These are phyloP conservation scores for Rosa persica DNA, from an alignment of 306 rosid species.

Conservation along the genomic window DNA sequence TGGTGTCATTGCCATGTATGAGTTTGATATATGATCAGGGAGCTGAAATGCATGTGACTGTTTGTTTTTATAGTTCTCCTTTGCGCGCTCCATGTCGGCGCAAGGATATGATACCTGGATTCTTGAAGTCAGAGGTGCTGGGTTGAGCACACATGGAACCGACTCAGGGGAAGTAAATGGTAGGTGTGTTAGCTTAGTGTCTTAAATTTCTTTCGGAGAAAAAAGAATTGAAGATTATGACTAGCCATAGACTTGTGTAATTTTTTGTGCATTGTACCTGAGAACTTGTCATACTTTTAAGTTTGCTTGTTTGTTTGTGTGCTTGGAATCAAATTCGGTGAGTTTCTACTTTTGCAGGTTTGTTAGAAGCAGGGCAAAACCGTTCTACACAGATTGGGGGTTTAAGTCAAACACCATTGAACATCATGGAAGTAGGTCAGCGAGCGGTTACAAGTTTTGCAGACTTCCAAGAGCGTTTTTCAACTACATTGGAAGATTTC, in stretches of 20 bases:
- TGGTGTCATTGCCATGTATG: not conserved
- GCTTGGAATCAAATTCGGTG: slow-evolving; percentile 5
- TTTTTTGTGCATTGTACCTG: slow-evolving; percentile 31
- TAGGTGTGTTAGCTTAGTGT: slow-evolving; percentile 29
- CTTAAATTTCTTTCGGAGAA: slow-evolving; percentile 15
- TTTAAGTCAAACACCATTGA: slow-evolving; percentile 38
- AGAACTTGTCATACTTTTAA: not conserved
- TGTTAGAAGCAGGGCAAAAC: slow-evolving; percentile 29
- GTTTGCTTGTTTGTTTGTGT: not conserved
- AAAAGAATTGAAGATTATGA: slow-evolving; percentile 22
- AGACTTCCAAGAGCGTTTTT: slow-evolving; percentile 48
- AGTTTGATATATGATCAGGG: not conserved
- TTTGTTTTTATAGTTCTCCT: slow-evolving; percentile 55
- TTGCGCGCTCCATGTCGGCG: slow-evolving; percentile 76
- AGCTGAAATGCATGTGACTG: slow-evolving; percentile 25
- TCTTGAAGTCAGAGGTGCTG: slow-evolving; percentile 88
- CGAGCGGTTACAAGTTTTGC: slow-evolving; percentile 39
- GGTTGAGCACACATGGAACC: slow-evolving; percentile 56
- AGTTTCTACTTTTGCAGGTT: slow-evolving; percentile 10
- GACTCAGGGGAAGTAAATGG: slow-evolving; percentile 29
- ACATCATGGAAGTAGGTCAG: slow-evolving; percentile 43
- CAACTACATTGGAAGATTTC: slow-evolving; percentile 46
- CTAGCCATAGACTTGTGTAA: slow-evolving; percentile 15
- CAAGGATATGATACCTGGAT: slow-evolving; percentile 94
- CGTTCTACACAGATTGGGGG: slow-evolving; percentile 38